Conservation (phyloP, 352 stramenopile genomes). For the Phytophthora ramorum region DNA sequence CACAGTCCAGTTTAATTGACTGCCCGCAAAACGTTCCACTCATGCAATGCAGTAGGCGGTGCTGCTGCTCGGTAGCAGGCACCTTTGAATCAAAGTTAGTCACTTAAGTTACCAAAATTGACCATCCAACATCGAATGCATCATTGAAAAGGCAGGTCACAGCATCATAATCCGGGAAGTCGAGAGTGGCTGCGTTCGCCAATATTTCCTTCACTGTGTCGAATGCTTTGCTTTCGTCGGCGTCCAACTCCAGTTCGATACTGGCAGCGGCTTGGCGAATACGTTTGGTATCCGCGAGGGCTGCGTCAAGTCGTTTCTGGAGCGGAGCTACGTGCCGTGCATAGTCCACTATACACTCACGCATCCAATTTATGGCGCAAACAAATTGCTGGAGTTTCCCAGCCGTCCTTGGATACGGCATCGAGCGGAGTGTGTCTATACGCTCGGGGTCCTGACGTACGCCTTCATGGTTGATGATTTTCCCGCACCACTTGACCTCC, state of each 20-base stretch:
- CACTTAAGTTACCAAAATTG: background rate
- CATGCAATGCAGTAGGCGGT: background rate
- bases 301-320: background rate
- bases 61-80: background rate
- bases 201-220: constrained; percentile 4
- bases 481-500: constrained; percentile 24
- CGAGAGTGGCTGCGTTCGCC: background rate
- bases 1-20: constrained; percentile 8
- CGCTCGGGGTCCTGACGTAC: background rate
- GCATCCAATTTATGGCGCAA: constrained; percentile 2
- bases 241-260: background rate
- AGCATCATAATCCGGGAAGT: background rate
- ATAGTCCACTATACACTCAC: constrained; percentile 4
- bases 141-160: background rate
- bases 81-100: background rate
- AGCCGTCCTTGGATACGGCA: constrained; percentile 1
- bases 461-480: background rate
- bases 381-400: background rate
- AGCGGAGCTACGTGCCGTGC: background rate
- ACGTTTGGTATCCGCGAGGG: background rate
- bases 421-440: background rate
- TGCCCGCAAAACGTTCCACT: constrained; percentile 1
- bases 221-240: background rate
- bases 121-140: background rate
- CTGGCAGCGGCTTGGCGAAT: background rate